Evolutionary conservation across 768 basidiomycete genomes (phyloP).

Genomic region (Tylopilus balloui): DNA sequence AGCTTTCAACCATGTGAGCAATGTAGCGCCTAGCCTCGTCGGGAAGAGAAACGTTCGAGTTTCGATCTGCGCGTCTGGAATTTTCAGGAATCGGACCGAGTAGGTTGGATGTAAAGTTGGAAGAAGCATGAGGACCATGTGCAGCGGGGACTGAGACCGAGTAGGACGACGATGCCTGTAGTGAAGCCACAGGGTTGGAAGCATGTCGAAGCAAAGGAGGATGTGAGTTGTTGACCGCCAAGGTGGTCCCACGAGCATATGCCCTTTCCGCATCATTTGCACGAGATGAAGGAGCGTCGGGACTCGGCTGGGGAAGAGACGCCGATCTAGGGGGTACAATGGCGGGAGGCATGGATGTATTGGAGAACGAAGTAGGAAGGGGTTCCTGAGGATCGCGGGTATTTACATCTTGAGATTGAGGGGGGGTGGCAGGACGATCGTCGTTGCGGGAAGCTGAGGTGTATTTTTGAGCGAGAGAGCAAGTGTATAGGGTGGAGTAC

Average conservation of each 20-base stretch:
- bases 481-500: background rate
- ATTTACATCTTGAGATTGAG: conserved; percentile 14
- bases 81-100: conserved; percentile 29
- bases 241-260: conserved; percentile 2
- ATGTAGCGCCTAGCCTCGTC: conserved; percentile 77
- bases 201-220: conserved; percentile 13
- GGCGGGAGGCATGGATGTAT: conserved; percentile 5
- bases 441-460: conserved; percentile 14
- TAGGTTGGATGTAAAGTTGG: conserved; percentile 12
- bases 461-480: background rate
- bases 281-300: conserved; percentile 10
- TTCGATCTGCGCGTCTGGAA: conserved; percentile 45
- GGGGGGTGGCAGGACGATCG: conserved; percentile 20
- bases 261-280: conserved; percentile 12
- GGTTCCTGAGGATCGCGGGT: conserved; percentile 6
- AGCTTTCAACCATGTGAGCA: conserved; percentile 56
- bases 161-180: conserved; percentile 7
- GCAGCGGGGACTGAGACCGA: conserved; percentile 15
- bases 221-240: conserved; percentile 8
- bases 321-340: conserved; percentile 20
- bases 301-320: conserved; percentile 16
- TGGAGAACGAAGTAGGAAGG: conserved; percentile 1
- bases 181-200: conserved; percentile 16
- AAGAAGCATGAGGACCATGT: conserved; percentile 18
- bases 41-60: conserved; percentile 66